Evolutionary conservation across 2,329 filamentous ascomycete genomes (phyloP).

Genomic region (Colletotrichum sp.): DNA sequence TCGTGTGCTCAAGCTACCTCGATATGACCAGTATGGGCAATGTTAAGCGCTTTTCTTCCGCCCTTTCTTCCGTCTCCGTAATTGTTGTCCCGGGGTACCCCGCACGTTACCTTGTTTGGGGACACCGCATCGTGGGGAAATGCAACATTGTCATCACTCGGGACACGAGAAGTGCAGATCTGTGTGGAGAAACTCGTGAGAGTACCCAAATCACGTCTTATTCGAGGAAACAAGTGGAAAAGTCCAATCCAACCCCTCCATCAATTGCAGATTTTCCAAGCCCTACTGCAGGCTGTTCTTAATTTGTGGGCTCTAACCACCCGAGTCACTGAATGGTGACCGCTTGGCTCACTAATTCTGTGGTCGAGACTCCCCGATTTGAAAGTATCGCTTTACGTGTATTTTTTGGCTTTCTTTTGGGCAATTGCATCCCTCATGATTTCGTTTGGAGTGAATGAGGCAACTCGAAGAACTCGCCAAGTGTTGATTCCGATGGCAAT

Average conservation of each 20-base stretch:
- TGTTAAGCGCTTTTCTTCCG: neutral
- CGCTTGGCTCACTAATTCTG: neutral
- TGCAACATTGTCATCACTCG: neutral
- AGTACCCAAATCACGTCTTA: neutral
- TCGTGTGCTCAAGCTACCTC: neutral
- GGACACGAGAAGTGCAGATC: neutral
- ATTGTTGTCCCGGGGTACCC: neutral
- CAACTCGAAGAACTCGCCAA: neutral
- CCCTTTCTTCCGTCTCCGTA: neutral
- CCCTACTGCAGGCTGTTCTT: neutral
- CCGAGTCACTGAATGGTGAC: neutral
- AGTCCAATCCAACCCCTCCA: neutral
- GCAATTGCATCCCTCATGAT: neutral
- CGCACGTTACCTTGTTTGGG: neutral
- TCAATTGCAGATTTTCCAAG: neutral
- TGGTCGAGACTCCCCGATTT: neutral
- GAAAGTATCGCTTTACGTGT: neutral
- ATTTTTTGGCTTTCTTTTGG: neutral
- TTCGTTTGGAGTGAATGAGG: neutral
- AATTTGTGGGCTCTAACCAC: neutral
- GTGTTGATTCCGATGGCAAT: neutral
- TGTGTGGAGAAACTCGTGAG: neutral
- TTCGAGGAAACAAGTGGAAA: neutral
- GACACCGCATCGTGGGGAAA: neutral
- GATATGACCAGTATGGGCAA: neutral